Evolutionary conservation across 352 stramenopile species (phyloP).

Genomic region (Aphanomyces euteiches): DNA sequence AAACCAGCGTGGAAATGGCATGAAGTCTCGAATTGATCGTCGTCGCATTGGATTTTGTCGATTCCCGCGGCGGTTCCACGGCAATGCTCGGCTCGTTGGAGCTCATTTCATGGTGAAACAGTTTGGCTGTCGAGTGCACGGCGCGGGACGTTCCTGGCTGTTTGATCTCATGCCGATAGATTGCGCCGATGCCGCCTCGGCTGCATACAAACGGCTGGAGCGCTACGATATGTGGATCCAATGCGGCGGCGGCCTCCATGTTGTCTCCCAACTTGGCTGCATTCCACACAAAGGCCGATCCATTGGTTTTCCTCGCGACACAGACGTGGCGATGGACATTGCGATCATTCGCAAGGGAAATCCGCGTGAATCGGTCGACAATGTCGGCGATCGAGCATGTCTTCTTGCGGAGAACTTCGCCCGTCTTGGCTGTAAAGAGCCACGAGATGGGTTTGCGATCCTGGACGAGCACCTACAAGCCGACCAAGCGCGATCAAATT

Average conservation of each 20-base stretch:
- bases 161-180: conserved; percentile 14
- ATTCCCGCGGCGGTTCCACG: not conserved
- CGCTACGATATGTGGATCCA: conserved; percentile 17
- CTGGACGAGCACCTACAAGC: conserved; percentile 30
- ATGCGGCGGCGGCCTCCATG: not conserved
- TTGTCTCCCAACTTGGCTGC: not conserved
- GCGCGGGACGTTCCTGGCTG: not conserved
- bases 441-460: conserved; percentile 34
- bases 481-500: too few species aligned
- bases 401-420: conserved; percentile 37
- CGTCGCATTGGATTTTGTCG: conserved; percentile 11
- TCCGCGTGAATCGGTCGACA: conserved; percentile 34
- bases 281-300: not conserved
- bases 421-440: conserved; percentile 38
- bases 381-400: conserved; percentile 31
- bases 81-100: not conserved
- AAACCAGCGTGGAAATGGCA: not conserved
- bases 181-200: not conserved
- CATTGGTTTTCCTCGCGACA: not conserved
- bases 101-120: conserved; percentile 9
- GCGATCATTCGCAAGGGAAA: conserved; percentile 29
- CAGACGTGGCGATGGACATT: conserved; percentile 11
- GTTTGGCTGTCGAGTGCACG: not conserved
- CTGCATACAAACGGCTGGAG: conserved; percentile 28
- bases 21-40: conserved; percentile 18